Evolutionary conservation across 768 basidiomycete genomes (phyloP).

Genomic region (Termitomyces sp.): DNA sequence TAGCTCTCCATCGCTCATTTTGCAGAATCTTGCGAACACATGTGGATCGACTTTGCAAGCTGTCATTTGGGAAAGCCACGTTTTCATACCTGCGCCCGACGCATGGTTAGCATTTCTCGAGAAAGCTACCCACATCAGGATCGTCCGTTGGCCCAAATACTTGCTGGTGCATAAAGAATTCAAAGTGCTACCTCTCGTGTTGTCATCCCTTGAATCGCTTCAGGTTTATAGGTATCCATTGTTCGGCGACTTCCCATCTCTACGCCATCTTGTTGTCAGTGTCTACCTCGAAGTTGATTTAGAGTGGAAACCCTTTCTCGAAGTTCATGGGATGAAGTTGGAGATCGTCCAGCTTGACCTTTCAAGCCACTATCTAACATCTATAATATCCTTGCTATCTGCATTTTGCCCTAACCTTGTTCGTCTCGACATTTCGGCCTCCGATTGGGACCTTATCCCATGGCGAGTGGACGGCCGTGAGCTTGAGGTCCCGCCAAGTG

Average conservation of each 20-base stretch:
- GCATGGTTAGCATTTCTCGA: slow-evolving; percentile 15
- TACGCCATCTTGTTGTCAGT: slow-evolving; percentile 13
- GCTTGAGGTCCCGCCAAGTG: slow-evolving; percentile 8
- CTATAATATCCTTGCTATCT: background rate
- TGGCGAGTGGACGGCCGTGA: background rate
- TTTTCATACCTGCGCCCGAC: background rate
- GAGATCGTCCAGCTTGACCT: slow-evolving; percentile 13
- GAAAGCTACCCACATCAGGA: slow-evolving; percentile 7
- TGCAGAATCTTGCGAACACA: slow-evolving; percentile 9
- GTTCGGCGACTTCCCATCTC: slow-evolving; percentile 9
- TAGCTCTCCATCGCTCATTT: background rate
- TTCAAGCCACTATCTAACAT: background rate
- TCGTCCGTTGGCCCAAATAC: slow-evolving; percentile 7
- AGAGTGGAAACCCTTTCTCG: slow-evolving; percentile 5
- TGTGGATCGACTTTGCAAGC: slow-evolving; percentile 12
- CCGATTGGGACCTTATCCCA: slow-evolving; percentile 6
- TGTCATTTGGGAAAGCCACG: slow-evolving; percentile 5
- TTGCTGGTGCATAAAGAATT: no score
- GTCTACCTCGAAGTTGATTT: no score
- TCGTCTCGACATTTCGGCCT: slow-evolving; percentile 16
- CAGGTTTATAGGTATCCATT: background rate
- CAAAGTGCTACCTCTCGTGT: background rate
- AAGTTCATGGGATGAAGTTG: slow-evolving; percentile 13
- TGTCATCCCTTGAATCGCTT: slow-evolving; percentile 8
- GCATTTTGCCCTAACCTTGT: slow-evolving; percentile 12